A percentile compares a stretch with the other conserved stretches of the same genome.
Conservation (phyloP, 768 basidiomycete species). For the Cubamyces sp. region DNA sequence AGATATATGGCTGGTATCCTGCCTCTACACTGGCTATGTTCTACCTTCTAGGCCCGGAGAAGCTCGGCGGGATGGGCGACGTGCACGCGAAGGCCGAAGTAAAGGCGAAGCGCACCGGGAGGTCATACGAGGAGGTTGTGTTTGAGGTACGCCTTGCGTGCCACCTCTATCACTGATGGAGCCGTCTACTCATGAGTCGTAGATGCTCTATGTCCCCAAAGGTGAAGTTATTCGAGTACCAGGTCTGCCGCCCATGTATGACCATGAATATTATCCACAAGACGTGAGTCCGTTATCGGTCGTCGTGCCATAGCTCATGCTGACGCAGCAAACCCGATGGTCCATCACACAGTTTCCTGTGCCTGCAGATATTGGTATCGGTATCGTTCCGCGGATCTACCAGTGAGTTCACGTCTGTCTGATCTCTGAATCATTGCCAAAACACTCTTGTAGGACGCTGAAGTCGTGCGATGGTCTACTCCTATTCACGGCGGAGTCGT, state of each 20-base stretch:
- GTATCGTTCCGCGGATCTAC: not conserved
- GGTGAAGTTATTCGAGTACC: slow-evolving; percentile 23
- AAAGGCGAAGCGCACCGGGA: slow-evolving; percentile 5
- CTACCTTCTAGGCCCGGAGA: slow-evolving; percentile 19
- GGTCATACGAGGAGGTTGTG: slow-evolving; percentile 3
- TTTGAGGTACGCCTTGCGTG: slow-evolving; percentile 7
- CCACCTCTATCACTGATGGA: not conserved
- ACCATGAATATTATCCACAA: slow-evolving; percentile 29
- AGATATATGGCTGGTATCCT: slow-evolving; percentile 21
- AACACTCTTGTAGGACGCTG: not conserved
- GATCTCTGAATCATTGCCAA: not conserved
- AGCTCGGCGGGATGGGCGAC: slow-evolving; percentile 21
- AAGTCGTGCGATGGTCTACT: slow-evolving; percentile 25
- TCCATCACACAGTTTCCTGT: not conserved
- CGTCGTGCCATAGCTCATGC: too few species aligned
- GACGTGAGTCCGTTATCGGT: slow-evolving; percentile 8
- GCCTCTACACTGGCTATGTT: slow-evolving; percentile 16
- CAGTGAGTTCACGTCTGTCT: not conserved
- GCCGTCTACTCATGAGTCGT: not conserved
- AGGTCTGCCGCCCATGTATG: slow-evolving; percentile 30
- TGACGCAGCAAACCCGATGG: not conserved
- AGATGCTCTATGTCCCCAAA: slow-evolving; percentile 4
- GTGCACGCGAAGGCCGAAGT: slow-evolving; percentile 16
- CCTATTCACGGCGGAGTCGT: slow-evolving; percentile 17
- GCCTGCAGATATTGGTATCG: not conserved